phyloP scores from a whole-genome alignment of 192 early-diverging fungal genomes.

The Jimgerdemannia flammicorona region DNA sequence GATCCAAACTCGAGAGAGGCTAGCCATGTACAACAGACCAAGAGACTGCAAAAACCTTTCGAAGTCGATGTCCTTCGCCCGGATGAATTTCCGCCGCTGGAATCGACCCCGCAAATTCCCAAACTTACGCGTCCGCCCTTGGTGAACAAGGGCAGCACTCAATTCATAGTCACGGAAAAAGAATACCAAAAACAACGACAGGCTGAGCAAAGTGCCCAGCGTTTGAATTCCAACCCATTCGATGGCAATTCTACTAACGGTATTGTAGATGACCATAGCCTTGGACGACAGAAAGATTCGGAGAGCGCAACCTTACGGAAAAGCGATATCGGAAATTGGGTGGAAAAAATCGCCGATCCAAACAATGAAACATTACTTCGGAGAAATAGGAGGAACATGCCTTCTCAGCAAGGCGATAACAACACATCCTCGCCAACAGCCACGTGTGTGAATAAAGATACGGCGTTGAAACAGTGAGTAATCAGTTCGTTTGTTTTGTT shows the following conservation, averaged over 20 bases:
- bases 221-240: no score
- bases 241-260: no score
- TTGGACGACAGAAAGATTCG: no score
- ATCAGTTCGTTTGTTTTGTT: no score
- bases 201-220: no score
- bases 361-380: background rate
- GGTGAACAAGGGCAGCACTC: background rate
- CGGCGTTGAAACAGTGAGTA: background rate
- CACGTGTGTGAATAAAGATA: background rate
- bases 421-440: background rate
- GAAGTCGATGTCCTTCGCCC: background rate
- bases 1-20: background rate
- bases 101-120: background rate
- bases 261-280: no score
- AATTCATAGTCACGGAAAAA: background rate
- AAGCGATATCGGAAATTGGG: slow-evolving; percentile 3
- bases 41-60: background rate
- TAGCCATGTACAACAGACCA: background rate
- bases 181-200: background rate
- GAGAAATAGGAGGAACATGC: slow-evolving; percentile 8
- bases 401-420: background rate
- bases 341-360: slow-evolving; percentile 4
- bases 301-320: background rate
- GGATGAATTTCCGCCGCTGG: background rate
- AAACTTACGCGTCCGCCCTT: background rate